Conservation (phyloP, 2,329 filamentous ascomycete species). For the Ceratocystis eucalypticola region DNA sequence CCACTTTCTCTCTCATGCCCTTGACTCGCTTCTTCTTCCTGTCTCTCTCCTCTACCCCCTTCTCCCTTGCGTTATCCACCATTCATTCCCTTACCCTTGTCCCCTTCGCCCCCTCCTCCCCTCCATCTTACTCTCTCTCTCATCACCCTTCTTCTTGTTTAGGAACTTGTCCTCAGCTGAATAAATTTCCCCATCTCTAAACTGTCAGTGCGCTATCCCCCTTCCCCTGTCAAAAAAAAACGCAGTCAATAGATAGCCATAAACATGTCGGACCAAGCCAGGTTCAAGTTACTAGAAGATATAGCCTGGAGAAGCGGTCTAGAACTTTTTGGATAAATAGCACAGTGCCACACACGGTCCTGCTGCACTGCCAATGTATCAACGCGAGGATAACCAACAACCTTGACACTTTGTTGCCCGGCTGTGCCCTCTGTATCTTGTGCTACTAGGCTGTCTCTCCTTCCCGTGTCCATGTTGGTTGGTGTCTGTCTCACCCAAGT, state of each 20-base stretch:
- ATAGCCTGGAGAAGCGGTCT: not conserved
- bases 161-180: constrained; percentile 1
- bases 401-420: too few species aligned
- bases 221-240: not conserved
- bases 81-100: not conserved
- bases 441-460: too few species aligned
- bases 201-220: not conserved
- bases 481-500: not conserved
- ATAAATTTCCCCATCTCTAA: not conserved
- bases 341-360: not conserved
- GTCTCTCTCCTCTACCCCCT: not conserved
- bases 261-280: not conserved
- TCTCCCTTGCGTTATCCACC: not conserved
- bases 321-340: not conserved
- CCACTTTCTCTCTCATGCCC: not conserved
- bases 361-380: not conserved
- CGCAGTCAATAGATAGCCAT: not conserved
- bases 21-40: not conserved
- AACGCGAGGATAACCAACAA: too few species aligned
- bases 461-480: too few species aligned
- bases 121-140: not conserved
- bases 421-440: too few species aligned
- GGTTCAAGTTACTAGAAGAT: not conserved
- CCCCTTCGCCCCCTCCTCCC: not conserved
- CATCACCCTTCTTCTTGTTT: not conserved